Evolutionary conservation across 2,329 filamentous ascomycete species (phyloP).

Genomic region (Penicillium janthinellum): DNA sequence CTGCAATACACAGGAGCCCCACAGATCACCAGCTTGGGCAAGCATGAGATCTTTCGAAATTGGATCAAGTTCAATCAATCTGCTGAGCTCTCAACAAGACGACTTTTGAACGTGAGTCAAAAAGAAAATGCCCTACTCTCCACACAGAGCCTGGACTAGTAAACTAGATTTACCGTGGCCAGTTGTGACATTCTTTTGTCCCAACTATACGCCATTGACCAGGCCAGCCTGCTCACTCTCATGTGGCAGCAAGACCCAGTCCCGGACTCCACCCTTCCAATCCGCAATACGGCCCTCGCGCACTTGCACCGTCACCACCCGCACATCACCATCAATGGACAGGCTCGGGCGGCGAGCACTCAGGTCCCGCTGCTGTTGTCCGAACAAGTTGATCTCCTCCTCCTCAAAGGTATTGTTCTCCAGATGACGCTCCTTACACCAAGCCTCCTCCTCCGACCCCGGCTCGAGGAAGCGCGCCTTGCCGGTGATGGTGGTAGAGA

Average conservation of each 20-base stretch:
- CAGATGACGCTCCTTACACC: constrained; percentile 79
- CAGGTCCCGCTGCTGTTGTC: constrained; percentile 34
- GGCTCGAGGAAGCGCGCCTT: constrained; percentile 70
- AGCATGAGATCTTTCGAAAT: neutral
- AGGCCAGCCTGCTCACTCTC: constrained; percentile 26
- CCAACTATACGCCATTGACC: constrained; percentile 35
- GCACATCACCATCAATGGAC: constrained; percentile 76
- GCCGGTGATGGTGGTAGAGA: constrained; percentile 94
- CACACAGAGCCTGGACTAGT: neutral
- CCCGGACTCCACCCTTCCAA: constrained; percentile 90
- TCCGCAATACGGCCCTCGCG: constrained; percentile 85
- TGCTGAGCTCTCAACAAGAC: too few species aligned
- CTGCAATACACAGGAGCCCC: neutral
- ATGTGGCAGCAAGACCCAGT: constrained; percentile 60
- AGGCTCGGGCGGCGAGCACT: constrained; percentile 49
- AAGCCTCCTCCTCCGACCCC: constrained; percentile 79
- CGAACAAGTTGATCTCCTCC: constrained; percentile 53
- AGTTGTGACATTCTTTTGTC: neutral
- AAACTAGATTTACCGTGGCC: neutral
- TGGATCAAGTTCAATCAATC: neutral
- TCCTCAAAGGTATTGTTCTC: constrained; percentile 87
- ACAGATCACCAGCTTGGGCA: neutral
- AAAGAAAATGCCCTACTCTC: too few species aligned
- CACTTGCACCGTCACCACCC: constrained; percentile 84
- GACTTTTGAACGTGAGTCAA: too few species aligned